Evolutionary conservation across 352 stramenopile species (phyloP), one percentile per base, ranked within the genome.

Genomic region (Pythium coloratum): DNA sequence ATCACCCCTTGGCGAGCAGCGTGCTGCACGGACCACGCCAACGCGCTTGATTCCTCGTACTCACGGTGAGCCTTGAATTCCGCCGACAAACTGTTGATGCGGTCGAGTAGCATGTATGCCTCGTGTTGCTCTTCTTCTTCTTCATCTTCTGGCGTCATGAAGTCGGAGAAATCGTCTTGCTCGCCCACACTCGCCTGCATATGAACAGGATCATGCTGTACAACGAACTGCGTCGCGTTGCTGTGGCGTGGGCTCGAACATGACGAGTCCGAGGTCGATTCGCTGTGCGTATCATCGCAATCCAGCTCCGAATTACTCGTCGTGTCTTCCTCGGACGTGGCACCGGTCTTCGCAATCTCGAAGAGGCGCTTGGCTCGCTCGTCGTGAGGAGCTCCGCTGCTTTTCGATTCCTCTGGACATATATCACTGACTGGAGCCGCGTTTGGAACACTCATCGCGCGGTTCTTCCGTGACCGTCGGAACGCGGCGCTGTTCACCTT

Each of bases 11-110:
- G 77, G 14, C 80, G 76, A 38, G 79, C 70, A n/a, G 86, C 86
- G 60, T 90, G 82, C 55, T 91, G 81, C 18, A 92, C 84, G 3
- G 82, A 88, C 81, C 83, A 91, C 14, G 76, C 81, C 9, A 94
- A 57, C 33, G 81, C 76, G 26, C 84, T 91, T 4, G 80, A 78
- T 50, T 94, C 83, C 63, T 92, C 82, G 42, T 89, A 89, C 40
- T 86, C 79, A 20, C 84, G 83, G 47, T 91, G 80, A 1, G 82
- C 78, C 36, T 77, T 73, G 69, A 94, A 91, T 42, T 94, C 86
- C 0, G 72, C 78, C 26, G 81, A 82, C 28, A 92, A 60, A 8
- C 72, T 78, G 40, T 78, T 90, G 44, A 92, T 89, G 3, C 82
- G 76, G 62, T 92, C 84, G 13, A 92, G 57, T 14, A 92, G 70